Evolutionary conservation across 345 rosid genomes (phyloP), one percentile per base, ranked within the genome.

Genomic region (Eucalyptus rudis): DNA sequence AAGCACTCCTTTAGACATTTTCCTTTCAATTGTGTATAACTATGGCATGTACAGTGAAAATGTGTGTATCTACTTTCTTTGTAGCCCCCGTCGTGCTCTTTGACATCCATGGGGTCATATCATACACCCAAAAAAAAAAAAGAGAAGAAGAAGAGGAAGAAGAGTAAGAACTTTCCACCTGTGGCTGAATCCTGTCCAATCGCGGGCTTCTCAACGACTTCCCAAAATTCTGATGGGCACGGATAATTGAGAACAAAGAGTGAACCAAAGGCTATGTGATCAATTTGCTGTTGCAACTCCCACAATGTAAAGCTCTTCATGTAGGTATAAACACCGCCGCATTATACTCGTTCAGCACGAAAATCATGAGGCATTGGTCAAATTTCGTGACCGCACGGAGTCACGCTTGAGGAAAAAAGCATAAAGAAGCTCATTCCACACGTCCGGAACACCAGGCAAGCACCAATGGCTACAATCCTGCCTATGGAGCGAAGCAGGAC

Each of bases 401-500:
- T 93, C 94, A 52, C 56, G 88, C 91, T 90, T 94, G 31, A 95
- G 92, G 88, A 93, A 86, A 80, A 93, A 91, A 3, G 95, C 94
- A 87, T 92, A 94, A 79, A 94, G 92, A 85, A 96, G 94, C 89
- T 94, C 95, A 87, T 96, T 95, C 98, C 95, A 96, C 3, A 94
- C 89, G 90, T 96, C 96, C n/a, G 98, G 98, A 49, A 97, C 95
- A 19, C 98, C 96, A 2, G 99, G 99, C 88, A 97, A 93, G 92
- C 97, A 97, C 99, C 99, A 97, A 44, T 96, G 99, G 89, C 98
- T 96, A 92, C 99, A 97, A 86, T 97, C 99, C 91, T 96, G 98
- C 79, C 93, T 94, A 87, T 93, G 94, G 68, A 95, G 90, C 51
- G 96, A 89, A 2, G 93, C 96, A 59, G 94, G 97, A 80, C 96